Conservation (phyloP, 2,329 filamentous ascomycete species). For the Fusarium pseudograminearum region DNA sequence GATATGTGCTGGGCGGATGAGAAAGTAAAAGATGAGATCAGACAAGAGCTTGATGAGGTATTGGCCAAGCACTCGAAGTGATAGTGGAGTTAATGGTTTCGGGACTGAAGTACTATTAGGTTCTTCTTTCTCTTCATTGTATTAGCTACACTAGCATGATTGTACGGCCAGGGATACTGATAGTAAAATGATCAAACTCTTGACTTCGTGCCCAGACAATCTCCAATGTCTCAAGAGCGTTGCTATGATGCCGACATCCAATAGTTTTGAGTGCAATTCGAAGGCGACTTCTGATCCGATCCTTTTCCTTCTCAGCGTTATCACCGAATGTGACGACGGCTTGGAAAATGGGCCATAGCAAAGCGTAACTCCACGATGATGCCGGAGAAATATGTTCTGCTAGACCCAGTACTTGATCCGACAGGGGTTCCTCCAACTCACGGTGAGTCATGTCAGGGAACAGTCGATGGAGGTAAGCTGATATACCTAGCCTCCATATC, state of each 20-base stretch:
- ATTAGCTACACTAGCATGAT: conserved; percentile 14
- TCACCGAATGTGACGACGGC: not conserved
- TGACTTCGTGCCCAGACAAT: not conserved
- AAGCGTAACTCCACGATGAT: conserved; percentile 13
- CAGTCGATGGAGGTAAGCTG: not conserved
- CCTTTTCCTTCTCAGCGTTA: not conserved
- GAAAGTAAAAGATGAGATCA: not conserved
- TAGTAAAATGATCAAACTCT: not conserved
- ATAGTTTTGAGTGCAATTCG: not conserved
- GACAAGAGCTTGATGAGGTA: not conserved
- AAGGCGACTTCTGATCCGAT: not conserved
- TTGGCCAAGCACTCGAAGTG: not conserved
- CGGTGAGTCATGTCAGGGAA: not conserved
- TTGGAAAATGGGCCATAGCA: conserved; percentile 20
- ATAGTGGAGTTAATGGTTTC: not conserved
- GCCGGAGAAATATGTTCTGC: not conserved
- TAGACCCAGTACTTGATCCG: not conserved
- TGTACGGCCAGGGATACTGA: not conserved
- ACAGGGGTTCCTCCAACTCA: not conserved
- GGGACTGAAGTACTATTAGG: not conserved
- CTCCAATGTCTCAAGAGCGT: conserved; percentile 14
- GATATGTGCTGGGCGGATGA: conserved; percentile 60
- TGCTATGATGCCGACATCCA: conserved; percentile 27
- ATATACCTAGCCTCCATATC: conserved; percentile 1
- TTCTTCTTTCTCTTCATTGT: not conserved